Evolutionary conservation across 2,329 filamentous ascomycete genomes (phyloP), one percentile per base, ranked within the genome.

Genomic region (Nothopassalora personata): DNA sequence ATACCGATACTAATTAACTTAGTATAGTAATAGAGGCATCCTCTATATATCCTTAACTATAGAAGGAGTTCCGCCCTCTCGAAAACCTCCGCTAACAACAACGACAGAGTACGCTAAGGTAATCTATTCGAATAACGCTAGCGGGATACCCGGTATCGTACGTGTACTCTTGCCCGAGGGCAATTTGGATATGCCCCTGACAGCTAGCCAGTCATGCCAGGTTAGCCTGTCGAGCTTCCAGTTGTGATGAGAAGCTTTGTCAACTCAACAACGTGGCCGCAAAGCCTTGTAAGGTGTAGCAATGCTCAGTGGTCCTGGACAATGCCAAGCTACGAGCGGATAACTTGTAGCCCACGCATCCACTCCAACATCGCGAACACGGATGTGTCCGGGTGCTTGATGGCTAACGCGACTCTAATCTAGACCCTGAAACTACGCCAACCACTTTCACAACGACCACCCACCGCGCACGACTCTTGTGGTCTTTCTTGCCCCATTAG

Each of bases 391-490:
- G 10, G 31, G 8, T 34, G 13, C 19, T 52, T 19, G 11, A 52
- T 30, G 49, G 33, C 60, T 64, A 64, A 64, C 62, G 64, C 63
- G 51, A 64, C 62, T 60, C 61, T 63, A 67, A 64, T 60, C 65
- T 64, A 56, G 62, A 57, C 46, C 52, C 57, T 62, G 62, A 58
- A 62, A 64, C 63, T 62, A 61, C 60, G 56, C 63, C 54, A 58
- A 58, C 54, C 62, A 58, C 61, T 60, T 56, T 46, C 34, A 52
- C 54, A 57, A 18, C 49, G 55, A 59, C 53, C 57, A 54, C 49
- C 56, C 23, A 43, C 30, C 28, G 45, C 56, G 23, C 59, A 54
- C 31, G 53, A 43, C 52, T 55, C 34, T 58, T 56, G 56, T 62
- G 46, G 33, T 39, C 31, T 15, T 13, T 30, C 28, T 54, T 23